Percentiles rank a stretch among this genome's conserved stretches.
These are phyloP conservation scores for Yarrowia osloensis DNA, from an alignment of 805 yeast genomes.

Conservation along the genomic window DNA sequence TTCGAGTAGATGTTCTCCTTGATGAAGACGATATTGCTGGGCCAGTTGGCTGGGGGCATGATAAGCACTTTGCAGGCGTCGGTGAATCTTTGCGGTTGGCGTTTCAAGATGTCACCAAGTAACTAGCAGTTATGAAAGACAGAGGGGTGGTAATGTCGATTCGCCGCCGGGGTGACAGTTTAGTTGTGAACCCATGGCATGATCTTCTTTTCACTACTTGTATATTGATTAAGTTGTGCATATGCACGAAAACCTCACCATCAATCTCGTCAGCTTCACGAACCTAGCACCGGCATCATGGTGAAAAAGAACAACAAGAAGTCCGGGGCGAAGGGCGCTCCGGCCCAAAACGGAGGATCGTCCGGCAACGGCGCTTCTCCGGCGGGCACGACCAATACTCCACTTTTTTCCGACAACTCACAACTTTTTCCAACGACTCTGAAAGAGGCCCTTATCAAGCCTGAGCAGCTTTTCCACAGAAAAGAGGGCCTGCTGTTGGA, in stretches of 20 bases:
- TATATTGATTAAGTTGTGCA: conserved; percentile 23
- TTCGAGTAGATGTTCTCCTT: conserved; percentile 33
- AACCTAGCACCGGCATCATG: conserved; percentile 5
- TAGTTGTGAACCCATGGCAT: background rate
- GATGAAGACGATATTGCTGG: conserved; percentile 31
- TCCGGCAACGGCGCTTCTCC: background rate
- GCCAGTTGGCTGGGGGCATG: conserved; percentile 36
- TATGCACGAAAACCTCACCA: conserved; percentile 29
- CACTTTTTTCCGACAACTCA: background rate
- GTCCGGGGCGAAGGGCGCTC: background rate
- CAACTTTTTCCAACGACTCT: background rate
- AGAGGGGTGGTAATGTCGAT: background rate
- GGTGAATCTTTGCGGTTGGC: background rate
- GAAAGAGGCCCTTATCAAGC: background rate
- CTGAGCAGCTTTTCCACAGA: conserved; percentile 3
- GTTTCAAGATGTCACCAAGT: background rate
- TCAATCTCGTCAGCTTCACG: background rate
- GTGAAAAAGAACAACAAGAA: conserved; percentile 2
- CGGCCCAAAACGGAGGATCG: background rate
- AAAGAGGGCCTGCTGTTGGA: conserved; percentile 16
- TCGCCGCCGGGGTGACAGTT: background rate
- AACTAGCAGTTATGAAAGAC: background rate
- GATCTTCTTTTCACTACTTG: background rate
- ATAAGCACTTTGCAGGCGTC: background rate
- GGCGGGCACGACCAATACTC: background rate